Evolutionary conservation across 805 yeast genomes (phyloP).

Genomic region (Starmerella etchellsii): DNA sequence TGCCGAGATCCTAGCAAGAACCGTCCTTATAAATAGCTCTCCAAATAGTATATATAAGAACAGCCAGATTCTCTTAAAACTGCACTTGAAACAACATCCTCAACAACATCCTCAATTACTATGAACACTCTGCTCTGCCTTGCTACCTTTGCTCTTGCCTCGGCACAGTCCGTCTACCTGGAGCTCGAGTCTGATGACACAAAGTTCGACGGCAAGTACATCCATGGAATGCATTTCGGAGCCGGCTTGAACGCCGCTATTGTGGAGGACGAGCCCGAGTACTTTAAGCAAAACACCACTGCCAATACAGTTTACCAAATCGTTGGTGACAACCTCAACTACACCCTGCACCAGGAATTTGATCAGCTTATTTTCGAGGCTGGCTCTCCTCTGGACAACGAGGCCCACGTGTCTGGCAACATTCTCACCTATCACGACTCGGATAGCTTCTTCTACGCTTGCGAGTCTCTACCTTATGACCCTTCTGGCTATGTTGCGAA

Average conservation of each 20-base stretch:
- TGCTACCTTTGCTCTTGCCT: slow-evolving; percentile 1
- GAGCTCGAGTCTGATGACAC: slow-evolving; percentile 7
- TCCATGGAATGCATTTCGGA: slow-evolving; percentile 11
- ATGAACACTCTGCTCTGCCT: not conserved
- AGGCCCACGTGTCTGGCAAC: not conserved
- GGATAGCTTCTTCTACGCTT: slow-evolving; percentile 9
- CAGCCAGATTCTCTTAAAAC: no score
- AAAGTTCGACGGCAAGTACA: slow-evolving; percentile 1
- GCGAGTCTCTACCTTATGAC: slow-evolving; percentile 7
- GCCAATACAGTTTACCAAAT: not conserved
- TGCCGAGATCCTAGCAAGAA: no score
- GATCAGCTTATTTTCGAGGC: not conserved
- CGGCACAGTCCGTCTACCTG: slow-evolving; percentile 4
- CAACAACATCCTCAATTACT: no score
- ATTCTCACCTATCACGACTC: slow-evolving; percentile 11
- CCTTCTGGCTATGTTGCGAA: slow-evolving; percentile 10
- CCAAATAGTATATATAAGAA: no score
- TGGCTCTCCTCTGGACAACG: not conserved
- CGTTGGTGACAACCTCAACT: not conserved
- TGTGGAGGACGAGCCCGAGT: not conserved
- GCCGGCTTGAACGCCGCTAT: slow-evolving; percentile 14
- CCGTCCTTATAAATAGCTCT: no score
- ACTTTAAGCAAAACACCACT: not conserved
- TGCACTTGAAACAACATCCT: no score
- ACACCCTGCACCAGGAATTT: not conserved